A percentile compares a stretch with the other conserved stretches of the same genome.
phyloP scores from a whole-genome alignment of 2,329 filamentous ascomycete genomes.

The Fusarium sublunatum region DNA sequence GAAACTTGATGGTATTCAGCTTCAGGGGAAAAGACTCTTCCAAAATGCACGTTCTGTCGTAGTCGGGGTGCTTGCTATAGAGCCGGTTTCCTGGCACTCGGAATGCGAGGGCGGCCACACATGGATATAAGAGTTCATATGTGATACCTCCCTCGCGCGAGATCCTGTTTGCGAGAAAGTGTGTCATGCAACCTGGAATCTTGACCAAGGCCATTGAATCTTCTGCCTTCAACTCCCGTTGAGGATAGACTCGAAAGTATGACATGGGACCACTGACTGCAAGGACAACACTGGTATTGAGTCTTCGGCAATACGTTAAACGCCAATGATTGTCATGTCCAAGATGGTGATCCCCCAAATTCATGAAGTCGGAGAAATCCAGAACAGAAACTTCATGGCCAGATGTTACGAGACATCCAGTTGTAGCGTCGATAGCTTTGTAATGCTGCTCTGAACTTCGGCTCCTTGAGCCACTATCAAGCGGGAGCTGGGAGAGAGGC shows the following conservation, averaged over 20 bases:
- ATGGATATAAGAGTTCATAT: conserved; percentile 15
- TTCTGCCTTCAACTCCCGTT: neutral
- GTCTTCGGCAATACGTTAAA: neutral
- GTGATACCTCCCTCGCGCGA: neutral
- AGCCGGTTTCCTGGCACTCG: neutral
- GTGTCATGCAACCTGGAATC: conserved; percentile 5
- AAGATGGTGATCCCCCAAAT: neutral
- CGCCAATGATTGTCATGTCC: neutral
- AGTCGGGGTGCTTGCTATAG: conserved; percentile 9
- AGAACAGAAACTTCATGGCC: conserved; percentile 14
- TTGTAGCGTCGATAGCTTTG: conserved; percentile 8
- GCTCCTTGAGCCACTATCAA: neutral
- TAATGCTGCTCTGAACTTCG: neutral
- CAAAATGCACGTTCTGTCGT: conserved; percentile 1
- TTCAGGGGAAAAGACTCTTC: conserved; percentile 2
- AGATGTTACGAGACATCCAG: conserved; percentile 17
- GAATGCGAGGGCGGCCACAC: conserved; percentile 1
- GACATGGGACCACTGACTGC: conserved; percentile 10
- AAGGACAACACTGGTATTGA: neutral
- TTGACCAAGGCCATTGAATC: conserved; percentile 9
- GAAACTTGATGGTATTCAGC: conserved; percentile 4
- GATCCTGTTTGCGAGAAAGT: conserved; percentile 9
- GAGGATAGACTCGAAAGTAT: neutral
- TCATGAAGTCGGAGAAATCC: neutral
- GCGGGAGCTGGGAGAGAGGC: neutral